phyloP scores from a whole-genome alignment of 2,329 filamentous ascomycete species.

The Neofusicoccum kwambonambiense region DNA sequence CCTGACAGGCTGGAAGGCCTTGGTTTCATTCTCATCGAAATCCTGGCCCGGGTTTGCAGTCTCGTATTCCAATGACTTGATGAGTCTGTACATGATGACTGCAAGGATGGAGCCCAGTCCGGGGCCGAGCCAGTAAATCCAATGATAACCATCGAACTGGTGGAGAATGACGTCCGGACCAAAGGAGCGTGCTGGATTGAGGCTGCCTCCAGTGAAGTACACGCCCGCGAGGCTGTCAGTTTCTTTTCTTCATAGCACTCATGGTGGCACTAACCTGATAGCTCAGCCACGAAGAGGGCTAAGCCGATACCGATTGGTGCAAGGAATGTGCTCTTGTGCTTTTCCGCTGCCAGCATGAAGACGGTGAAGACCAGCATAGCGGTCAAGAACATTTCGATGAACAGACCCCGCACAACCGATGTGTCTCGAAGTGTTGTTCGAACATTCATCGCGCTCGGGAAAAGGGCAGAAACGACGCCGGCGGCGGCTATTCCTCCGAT shows the following conservation, averaged over 20 bases:
- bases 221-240: constrained; percentile 24
- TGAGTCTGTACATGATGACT: constrained; percentile 38
- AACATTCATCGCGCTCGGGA: constrained; percentile 29
- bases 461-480: constrained; percentile 34
- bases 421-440: constrained; percentile 35
- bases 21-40: constrained; percentile 30
- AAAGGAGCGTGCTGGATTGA: constrained; percentile 49
- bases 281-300: constrained; percentile 24
- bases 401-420: constrained; percentile 34
- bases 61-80: constrained; percentile 42
- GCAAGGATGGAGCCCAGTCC: constrained; percentile 39
- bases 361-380: constrained; percentile 39
- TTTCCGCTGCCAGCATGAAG: constrained; percentile 31
- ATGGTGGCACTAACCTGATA: not conserved
- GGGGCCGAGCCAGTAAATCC: constrained; percentile 52
- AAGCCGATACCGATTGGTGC: constrained; percentile 27
- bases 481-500: constrained; percentile 8
- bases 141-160: constrained; percentile 43
- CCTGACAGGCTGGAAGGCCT: not conserved
- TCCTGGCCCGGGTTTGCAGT: constrained; percentile 42
- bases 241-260: not conserved
- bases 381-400: constrained; percentile 42
- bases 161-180: constrained; percentile 43
- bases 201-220: constrained; percentile 44
- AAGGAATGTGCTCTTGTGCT: constrained; percentile 31